Evolutionary conservation across 352 stramenopile genomes (phyloP).

Genomic region (Hyaloperonospora brassicae): DNA sequence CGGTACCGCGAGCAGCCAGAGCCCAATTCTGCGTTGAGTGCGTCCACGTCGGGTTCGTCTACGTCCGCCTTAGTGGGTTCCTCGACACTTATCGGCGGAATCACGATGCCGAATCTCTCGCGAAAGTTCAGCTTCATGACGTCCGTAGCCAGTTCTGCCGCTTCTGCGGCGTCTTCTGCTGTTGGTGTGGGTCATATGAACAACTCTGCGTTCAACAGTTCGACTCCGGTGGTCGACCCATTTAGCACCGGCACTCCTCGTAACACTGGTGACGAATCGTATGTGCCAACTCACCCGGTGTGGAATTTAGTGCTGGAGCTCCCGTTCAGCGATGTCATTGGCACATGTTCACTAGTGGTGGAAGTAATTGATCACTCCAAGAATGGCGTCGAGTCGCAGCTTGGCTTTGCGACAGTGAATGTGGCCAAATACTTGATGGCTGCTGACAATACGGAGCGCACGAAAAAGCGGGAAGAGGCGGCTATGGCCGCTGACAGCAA

Average conservation of each 20-base stretch:
- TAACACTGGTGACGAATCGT: constrained; percentile 48
- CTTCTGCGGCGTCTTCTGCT: constrained; percentile 29
- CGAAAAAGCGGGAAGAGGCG: constrained; percentile 48
- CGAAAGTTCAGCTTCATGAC: constrained; percentile 72
- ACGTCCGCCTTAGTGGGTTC: constrained; percentile 18
- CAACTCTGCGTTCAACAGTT: constrained; percentile 16
- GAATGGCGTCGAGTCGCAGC: constrained; percentile 36
- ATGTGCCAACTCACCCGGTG: constrained; percentile 60
- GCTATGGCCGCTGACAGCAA: constrained; percentile 63
- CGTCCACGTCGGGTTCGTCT: constrained; percentile 15
- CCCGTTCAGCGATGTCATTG: constrained; percentile 67
- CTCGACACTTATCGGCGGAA: constrained; percentile 31
- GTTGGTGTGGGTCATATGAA: constrained; percentile 14
- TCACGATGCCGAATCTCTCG: constrained; percentile 67
- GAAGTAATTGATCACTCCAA: constrained; percentile 58
- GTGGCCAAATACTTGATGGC: constrained; percentile 83
- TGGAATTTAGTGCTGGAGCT: constrained; percentile 80
- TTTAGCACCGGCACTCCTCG: constrained; percentile 54
- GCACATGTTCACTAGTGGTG: constrained; percentile 65
- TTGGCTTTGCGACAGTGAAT: constrained; percentile 64
- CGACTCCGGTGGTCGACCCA: constrained; percentile 21
- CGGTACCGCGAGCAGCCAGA: constrained; percentile 53
- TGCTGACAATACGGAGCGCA: constrained; percentile 27
- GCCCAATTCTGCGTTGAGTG: constrained; percentile 28
- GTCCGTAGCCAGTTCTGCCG: constrained; percentile 29